Evolutionary conservation across 1,284 basidiomycete species (phyloP).

Genomic region (Tilletia walkeri): DNA sequence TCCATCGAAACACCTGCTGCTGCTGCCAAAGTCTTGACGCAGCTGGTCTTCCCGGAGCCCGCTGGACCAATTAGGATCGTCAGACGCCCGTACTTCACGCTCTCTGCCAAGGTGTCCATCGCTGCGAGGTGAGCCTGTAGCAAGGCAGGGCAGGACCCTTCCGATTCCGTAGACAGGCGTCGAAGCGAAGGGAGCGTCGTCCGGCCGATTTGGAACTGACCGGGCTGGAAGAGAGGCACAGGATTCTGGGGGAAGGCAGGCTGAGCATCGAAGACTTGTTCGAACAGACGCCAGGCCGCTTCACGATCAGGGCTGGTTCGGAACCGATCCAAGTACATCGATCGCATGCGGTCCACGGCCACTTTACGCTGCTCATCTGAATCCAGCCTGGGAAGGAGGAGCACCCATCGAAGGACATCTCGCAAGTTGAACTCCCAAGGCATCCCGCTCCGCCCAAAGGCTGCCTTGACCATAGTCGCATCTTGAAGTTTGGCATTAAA

Average conservation of each 20-base stretch:
- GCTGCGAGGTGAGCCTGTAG: conserved; percentile 68
- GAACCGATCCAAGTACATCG: conserved; percentile 78
- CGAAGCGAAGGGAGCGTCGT: neutral
- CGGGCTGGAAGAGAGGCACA: neutral
- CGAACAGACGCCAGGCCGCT: conserved; percentile 67
- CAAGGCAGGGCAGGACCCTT: conserved; percentile 58
- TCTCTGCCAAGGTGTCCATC: conserved; percentile 74
- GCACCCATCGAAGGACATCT: conserved; percentile 85
- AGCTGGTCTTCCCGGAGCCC: conserved; percentile 75
- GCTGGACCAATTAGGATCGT: conserved; percentile 78
- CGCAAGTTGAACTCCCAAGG: conserved; percentile 99
- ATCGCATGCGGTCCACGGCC: conserved; percentile 13
- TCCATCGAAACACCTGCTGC: conserved; percentile 69
- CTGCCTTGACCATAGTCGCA: conserved; percentile 67
- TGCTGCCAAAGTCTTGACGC: conserved; percentile 72
- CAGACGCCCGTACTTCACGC: conserved; percentile 78
- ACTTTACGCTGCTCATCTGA: neutral
- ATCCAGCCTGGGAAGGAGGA: conserved; percentile 55
- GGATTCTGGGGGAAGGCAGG: conserved; percentile 20
- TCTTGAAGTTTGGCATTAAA: conserved; percentile 74
- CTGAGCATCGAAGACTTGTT: conserved; percentile 63
- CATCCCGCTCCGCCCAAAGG: conserved; percentile 77
- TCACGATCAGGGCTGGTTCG: conserved; percentile 69
- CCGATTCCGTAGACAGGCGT: neutral
- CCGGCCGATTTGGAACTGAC: neutral